Conservation (phyloP, 1,139 yeast species). For the Geotrichum carabidarum region DNA sequence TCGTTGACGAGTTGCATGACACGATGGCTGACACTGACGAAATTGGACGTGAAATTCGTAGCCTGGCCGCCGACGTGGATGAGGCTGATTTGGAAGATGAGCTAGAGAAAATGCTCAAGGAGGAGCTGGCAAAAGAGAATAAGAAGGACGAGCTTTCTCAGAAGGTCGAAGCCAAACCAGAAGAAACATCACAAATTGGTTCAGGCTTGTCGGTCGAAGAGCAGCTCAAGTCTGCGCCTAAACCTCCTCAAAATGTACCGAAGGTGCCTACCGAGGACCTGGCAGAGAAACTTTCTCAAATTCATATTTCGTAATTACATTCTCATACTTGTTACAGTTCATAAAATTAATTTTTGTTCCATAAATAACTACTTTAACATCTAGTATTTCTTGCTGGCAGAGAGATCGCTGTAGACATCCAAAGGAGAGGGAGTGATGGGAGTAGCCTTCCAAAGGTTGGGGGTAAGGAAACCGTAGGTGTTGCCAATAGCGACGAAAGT, state of each 20-base stretch:
- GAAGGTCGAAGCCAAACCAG: not conserved
- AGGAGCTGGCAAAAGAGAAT: slow-evolving; percentile 18
- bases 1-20: slow-evolving; percentile 37
- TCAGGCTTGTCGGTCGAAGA: not conserved
- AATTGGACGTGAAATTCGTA: slow-evolving; percentile 32
- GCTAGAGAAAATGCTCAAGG: slow-evolving; percentile 24
- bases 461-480: slow-evolving; percentile 99
- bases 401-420: slow-evolving; percentile 61
- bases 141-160: not conserved
- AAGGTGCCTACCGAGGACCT: slow-evolving; percentile 2
- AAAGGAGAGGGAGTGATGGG: slow-evolving; percentile 87
- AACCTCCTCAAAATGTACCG: slow-evolving; percentile 2
- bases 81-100: slow-evolving; percentile 35
- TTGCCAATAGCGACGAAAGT: slow-evolving; percentile 98
- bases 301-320: slow-evolving; percentile 5
- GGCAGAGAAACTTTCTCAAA: slow-evolving; percentile 5
- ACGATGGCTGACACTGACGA: slow-evolving; percentile 34
- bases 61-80: slow-evolving; percentile 26
- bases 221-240: slow-evolving; percentile 7
- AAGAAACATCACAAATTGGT: not conserved
- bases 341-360: not conserved
- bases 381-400: slow-evolving; percentile 25
- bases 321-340: not conserved
- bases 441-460: slow-evolving; percentile 93
- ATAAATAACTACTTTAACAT: slow-evolving; percentile 2